phyloP scores from a whole-genome alignment of 2,329 filamentous ascomycete genomes.

The Periconia sp. region DNA sequence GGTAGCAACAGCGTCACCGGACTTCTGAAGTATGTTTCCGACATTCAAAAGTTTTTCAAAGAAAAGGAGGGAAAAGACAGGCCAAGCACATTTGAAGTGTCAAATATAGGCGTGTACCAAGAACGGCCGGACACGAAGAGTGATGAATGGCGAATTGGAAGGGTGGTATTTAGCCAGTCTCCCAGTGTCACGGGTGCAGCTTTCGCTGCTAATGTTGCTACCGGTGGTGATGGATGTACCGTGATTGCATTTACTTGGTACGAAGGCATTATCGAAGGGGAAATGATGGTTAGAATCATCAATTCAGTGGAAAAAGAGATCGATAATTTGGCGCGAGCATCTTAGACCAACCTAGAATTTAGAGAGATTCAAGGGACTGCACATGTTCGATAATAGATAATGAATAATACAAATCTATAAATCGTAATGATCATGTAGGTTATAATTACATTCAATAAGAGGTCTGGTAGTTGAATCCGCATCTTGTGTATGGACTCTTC shows the following conservation, averaged over 20 bases:
- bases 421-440: no score
- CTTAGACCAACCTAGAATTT: no score
- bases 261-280: conserved; percentile 41
- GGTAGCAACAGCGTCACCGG: conserved; percentile 41
- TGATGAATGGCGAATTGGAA: conserved; percentile 38
- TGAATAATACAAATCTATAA: no score
- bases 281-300: conserved; percentile 27
- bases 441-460: no score
- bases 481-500: no score
- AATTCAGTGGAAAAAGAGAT: conserved; percentile 12
- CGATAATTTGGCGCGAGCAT: conserved; percentile 6
- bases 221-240: conserved; percentile 53
- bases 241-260: conserved; percentile 51
- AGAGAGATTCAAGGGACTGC: no score
- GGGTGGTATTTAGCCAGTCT: conserved; percentile 55
- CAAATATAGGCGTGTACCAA: conserved; percentile 52
- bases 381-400: no score
- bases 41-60: conserved; percentile 47
- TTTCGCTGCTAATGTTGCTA: conserved; percentile 49
- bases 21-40: conserved; percentile 49
- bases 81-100: conserved; percentile 50
- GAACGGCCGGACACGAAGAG: conserved; percentile 6
- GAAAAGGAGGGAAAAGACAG: conserved; percentile 49
- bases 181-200: conserved; percentile 46
- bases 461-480: no score